Percentiles rank a stretch among this genome's conserved stretches.
Evolutionary conservation across 2,329 filamentous ascomycete species (phyloP).

Genomic region (Akanthomyces dipterigenus): DNA sequence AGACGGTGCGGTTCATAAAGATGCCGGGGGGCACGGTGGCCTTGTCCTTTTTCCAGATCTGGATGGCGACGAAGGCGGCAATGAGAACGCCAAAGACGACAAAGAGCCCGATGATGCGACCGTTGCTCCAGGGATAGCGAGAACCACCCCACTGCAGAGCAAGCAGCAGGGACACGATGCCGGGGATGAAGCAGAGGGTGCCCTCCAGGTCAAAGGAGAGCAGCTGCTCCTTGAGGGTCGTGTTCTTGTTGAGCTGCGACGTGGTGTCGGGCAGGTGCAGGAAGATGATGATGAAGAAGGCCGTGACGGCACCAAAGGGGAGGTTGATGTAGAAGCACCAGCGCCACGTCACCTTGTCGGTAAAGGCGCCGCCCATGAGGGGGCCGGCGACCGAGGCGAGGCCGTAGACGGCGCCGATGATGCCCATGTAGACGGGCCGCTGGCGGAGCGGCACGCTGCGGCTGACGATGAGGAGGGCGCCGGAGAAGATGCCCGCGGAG

Average conservation of each 20-base stretch:
- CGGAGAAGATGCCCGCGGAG: conserved; percentile 37
- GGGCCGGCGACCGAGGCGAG: conserved; percentile 24
- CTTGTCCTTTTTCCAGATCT: conserved; percentile 27
- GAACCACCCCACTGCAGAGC: conserved; percentile 38
- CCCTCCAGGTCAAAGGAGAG: conserved; percentile 31
- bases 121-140: conserved; percentile 21
- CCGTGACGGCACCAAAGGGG: conserved; percentile 26
- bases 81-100: conserved; percentile 19
- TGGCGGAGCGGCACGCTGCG: conserved; percentile 12
- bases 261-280: conserved; percentile 15
- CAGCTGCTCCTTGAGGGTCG: conserved; percentile 34
- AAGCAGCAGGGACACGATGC: conserved; percentile 36
- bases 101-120: conserved; percentile 41
- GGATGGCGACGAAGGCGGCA: conserved; percentile 16
- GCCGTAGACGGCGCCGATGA: conserved; percentile 32
- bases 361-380: conserved; percentile 19
- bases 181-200: conserved; percentile 22
- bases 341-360: conserved; percentile 21
- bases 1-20: conserved; percentile 33
- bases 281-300: conserved; percentile 20
- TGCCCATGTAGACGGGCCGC: conserved; percentile 33
- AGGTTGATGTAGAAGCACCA: conserved; percentile 28
- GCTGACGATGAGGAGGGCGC: conserved; percentile 32
- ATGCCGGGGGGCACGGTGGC: conserved; percentile 36
- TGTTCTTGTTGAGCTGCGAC: conserved; percentile 5